Conservation (phyloP, 139 green algal species). For the Penium margaritaceum region DNA sequence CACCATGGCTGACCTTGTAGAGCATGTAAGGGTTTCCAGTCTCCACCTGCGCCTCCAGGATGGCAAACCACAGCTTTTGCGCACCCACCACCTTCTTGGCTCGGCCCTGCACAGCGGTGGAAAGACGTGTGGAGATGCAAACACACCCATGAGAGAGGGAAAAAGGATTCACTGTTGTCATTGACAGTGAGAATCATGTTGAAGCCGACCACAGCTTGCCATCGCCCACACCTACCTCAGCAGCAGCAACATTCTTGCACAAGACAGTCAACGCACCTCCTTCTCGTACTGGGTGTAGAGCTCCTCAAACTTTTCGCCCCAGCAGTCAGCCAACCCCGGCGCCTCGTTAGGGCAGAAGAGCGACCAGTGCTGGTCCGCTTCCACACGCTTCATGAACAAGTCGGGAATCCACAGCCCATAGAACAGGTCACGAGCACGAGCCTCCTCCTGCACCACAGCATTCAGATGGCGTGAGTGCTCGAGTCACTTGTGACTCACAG, state of each 20-base stretch:
- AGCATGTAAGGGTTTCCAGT: constrained; percentile 99
- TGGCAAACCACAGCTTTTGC: constrained; percentile 96
- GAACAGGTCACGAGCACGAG: constrained; percentile 88
- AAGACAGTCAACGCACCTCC: constrained; percentile 26
- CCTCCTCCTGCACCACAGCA: constrained; percentile 71
- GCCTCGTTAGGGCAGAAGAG: constrained; percentile 98
- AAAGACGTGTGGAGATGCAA: too few relatives aligned
- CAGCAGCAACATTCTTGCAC: too few relatives aligned
- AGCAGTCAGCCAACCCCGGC: constrained; percentile 84
- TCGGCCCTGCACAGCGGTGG: too few relatives aligned
- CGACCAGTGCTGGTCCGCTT: constrained; percentile 77
- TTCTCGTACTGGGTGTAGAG: constrained; percentile 73
- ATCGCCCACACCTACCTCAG: too few relatives aligned
- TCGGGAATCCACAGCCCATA: constrained; percentile 95
- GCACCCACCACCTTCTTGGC: constrained; percentile 73
- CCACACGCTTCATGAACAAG: constrained; percentile 79
- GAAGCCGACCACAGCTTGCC: too few relatives aligned
- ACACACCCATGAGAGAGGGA: too few relatives aligned
- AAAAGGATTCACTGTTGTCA: too few relatives aligned
- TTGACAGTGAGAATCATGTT: too few relatives aligned
- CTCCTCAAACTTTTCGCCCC: constrained; percentile 83
- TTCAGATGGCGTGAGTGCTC: too few relatives aligned
- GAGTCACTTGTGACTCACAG: too few relatives aligned
- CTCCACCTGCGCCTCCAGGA: constrained; percentile 89
- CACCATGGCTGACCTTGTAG: constrained; percentile 88